Base-by-base conservation (phyloP, 1,284 basidiomycete species). In the Cryptococcus sp. region DNA sequence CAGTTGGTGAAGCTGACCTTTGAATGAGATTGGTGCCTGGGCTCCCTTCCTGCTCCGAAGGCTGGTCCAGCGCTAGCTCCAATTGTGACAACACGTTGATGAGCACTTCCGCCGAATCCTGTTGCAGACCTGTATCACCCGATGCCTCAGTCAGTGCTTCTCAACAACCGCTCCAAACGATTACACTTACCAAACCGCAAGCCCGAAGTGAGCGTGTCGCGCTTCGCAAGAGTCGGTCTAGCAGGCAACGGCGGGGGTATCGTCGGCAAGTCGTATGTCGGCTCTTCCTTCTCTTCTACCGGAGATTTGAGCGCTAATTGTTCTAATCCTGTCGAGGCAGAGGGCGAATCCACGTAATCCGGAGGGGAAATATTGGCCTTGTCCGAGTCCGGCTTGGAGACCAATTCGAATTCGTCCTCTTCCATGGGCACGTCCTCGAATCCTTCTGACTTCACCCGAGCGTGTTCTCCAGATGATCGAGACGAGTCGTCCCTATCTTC, bases 61-160 rank as follows among this genome's bases (percentile, higher is more conserved):
- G 81, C 60, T 85, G 77, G 15, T 89, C 87, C 48, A 97, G 77
- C 0, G 93, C 94, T 10, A 91, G 89, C 78, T 99, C 94, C 58
- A 99, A 91, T 78, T 99, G 96, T 79, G 96, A 96, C 82, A 99
- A 89, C 79, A 95, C 94, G 70, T 99, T 99, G 79, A 99, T 94
- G 85, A 99, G 90, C 77, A 95, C 97, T 79, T 99, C 95, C 0
- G 94, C 90, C 2, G 98, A 94, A 74, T 99, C 95, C 72, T 99
- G 95, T 71, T 99, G 95, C 64, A 90, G 88, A n/a, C 93, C 93
- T 86, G 69, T 55, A 52, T 46, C 54, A 35, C 40, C 47, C 7
- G 19, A 13, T 42, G 38, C 25, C 45, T 62, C n/a, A 16, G 41
- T 55, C 16, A 58, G 35, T 30, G 22, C 42, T 25, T 20, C 20